Percentiles rank a stretch among this genome's conserved stretches.
phyloP scores from a whole-genome alignment of 768 basidiomycete genomes.

The Neoboletus subvelutipes region DNA sequence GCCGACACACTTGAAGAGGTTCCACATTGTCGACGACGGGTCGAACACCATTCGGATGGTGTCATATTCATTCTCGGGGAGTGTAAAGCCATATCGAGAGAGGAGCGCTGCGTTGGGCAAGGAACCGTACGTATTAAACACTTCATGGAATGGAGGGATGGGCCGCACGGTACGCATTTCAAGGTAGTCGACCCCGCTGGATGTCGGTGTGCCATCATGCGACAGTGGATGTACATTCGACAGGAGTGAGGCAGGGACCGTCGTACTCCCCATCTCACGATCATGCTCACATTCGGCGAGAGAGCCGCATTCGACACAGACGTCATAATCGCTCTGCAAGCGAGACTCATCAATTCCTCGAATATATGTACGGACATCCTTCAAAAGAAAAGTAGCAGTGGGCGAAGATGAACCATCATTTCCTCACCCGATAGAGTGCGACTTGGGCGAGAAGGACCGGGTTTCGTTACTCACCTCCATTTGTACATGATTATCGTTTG shows the following conservation, averaged over 20 bases:
- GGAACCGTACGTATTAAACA: conserved; percentile 79
- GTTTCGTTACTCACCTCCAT: conserved; percentile 53
- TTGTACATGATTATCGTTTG: conserved; percentile 66
- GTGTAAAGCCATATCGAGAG: conserved; percentile 67
- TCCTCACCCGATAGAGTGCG: conserved; percentile 21
- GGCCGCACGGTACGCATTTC: conserved; percentile 66
- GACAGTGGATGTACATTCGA: conserved; percentile 9
- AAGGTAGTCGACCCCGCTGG: conserved; percentile 39
- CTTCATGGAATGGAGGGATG: conserved; percentile 52
- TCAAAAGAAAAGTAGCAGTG: conserved; percentile 1
- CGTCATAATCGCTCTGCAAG: conserved; percentile 66
- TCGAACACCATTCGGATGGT: conserved; percentile 37
- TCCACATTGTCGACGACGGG: conserved; percentile 16
- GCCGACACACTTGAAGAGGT: conserved; percentile 13
- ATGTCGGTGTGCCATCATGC: conserved; percentile 13
- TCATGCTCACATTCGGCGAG: conserved; percentile 70
- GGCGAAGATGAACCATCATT: conserved; percentile 2
- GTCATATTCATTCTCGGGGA: conserved; percentile 75
- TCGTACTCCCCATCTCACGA: conserved; percentile 22
- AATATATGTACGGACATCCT: background rate
- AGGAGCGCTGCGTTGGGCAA: conserved; percentile 67
- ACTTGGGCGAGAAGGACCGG: conserved; percentile 15
- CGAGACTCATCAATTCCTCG: conserved; percentile 10
- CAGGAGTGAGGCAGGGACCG: background rate
- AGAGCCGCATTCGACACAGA: conserved; percentile 72